Evolutionary conservation across 202 grass and related monocot species (phyloP).

Genomic region (Saccharum hybrid): DNA sequence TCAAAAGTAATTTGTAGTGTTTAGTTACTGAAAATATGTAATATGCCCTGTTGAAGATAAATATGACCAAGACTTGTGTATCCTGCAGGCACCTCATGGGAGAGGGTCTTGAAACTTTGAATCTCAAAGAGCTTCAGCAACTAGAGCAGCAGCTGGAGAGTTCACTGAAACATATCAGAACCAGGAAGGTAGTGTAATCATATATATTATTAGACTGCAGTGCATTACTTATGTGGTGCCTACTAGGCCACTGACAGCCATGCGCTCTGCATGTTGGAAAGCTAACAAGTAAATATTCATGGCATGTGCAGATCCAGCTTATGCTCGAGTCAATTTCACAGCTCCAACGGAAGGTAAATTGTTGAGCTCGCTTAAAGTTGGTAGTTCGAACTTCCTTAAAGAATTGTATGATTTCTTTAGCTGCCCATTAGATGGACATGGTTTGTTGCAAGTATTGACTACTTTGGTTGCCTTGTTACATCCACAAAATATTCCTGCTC

Average conservation of each 20-base stretch:
- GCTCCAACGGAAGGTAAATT: conserved; percentile 74
- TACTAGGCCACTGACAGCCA: not conserved
- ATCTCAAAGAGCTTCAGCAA: conserved; percentile 84
- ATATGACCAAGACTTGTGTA: conserved; percentile 15
- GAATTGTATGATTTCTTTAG: not conserved
- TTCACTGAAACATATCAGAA: conserved; percentile 81
- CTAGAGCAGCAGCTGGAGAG: conserved; percentile 81
- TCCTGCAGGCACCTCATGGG: conserved; percentile 86
- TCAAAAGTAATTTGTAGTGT: conserved; percentile 69
- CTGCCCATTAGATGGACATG: not conserved
- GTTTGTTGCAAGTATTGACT: not conserved
- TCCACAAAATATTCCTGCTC: not conserved
- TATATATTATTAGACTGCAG: not conserved
- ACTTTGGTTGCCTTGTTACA: not conserved
- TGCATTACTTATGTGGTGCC: not conserved
- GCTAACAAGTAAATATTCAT: conserved; percentile 18
- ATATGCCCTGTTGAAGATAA: conserved; percentile 23
- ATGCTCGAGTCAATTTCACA: conserved; percentile 74
- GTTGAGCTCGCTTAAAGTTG: not conserved
- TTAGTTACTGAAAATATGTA: conserved; percentile 25
- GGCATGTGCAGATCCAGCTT: conserved; percentile 61
- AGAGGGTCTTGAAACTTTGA: conserved; percentile 84
- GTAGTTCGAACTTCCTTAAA: not conserved
- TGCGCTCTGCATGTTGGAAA: not conserved
- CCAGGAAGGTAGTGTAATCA: conserved; percentile 66